Conservation (phyloP, 108 stramenopile species). For the Licmophora abbreviata region DNA sequence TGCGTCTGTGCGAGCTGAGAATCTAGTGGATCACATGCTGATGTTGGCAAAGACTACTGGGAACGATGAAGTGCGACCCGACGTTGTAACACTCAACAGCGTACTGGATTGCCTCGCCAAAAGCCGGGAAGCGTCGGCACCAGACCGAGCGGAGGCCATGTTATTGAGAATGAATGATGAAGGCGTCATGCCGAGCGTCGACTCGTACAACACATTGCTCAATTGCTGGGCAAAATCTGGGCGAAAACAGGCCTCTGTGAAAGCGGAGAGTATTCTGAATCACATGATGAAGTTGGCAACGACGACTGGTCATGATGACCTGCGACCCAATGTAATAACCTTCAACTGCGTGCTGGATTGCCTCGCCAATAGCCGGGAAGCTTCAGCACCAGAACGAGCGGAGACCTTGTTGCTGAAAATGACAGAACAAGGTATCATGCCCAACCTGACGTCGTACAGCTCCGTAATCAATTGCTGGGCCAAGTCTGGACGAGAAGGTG, state of each 20-base stretch:
- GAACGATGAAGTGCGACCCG: slow-evolving; percentile 19
- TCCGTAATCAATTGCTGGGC: slow-evolving; percentile 25
- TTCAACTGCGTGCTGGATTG: slow-evolving; percentile 1
- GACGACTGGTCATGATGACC: background rate
- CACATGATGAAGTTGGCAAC: slow-evolving; percentile 11
- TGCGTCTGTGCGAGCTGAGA: background rate
- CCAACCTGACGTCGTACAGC: slow-evolving; percentile 1
- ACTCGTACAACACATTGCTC: slow-evolving; percentile 5
- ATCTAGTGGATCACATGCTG: background rate
- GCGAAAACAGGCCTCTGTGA: slow-evolving; percentile 6
- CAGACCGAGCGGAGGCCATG: slow-evolving; percentile 25
- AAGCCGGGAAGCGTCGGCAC: slow-evolving; percentile 11
- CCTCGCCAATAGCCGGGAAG: slow-evolving; percentile 4
- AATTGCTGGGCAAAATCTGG: slow-evolving; percentile 9
- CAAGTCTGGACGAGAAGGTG: slow-evolving; percentile 21
- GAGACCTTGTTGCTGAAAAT: slow-evolving; percentile 24
- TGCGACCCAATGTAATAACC: slow-evolving; percentile 1
- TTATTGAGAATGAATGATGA: slow-evolving; percentile 18
- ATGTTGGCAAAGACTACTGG: background rate
- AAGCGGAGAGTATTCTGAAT: slow-evolving; percentile 16
- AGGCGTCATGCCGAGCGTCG: slow-evolving; percentile 5
- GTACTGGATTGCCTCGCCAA: slow-evolving; percentile 37
- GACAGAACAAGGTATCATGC: slow-evolving; percentile 10
- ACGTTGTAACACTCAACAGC: slow-evolving; percentile 59
- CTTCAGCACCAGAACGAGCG: slow-evolving; percentile 16